Conservation (phyloP, 441 rosid genomes). For the Populus hybrid region DNA sequence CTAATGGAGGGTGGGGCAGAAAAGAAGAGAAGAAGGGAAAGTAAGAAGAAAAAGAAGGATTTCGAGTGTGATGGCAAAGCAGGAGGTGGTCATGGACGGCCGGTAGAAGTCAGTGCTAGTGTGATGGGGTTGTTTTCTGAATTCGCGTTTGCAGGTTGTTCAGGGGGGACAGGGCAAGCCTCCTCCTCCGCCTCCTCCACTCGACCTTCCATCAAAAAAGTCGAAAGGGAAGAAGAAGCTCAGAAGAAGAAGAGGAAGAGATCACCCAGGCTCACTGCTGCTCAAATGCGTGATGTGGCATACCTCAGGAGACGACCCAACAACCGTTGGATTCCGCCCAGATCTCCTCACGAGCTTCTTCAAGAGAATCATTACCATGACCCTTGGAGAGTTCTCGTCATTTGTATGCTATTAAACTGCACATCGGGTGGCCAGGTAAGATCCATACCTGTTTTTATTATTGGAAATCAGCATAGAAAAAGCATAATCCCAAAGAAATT, state of each 20-base stretch:
- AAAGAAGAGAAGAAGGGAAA: not conserved
- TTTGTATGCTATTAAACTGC: conserved; percentile 68
- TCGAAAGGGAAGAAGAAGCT: not conserved
- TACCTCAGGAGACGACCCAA: not conserved
- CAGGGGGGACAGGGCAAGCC: not conserved
- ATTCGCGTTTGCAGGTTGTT: not conserved
- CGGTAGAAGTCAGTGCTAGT: not conserved
- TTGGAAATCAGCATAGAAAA: not conserved
- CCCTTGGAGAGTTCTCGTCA: conserved; percentile 71
- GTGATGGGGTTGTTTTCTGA: not conserved
- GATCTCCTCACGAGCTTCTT: conserved; percentile 25
- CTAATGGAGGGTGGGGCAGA: not conserved
- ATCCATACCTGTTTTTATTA: not conserved
- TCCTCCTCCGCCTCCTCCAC: not conserved
- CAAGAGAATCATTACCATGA: conserved; percentile 62
- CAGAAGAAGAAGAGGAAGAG: not conserved
- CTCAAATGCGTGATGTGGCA: conserved; percentile 2
- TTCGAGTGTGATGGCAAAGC: not conserved
- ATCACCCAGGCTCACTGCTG: not conserved
- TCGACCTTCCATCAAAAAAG: not conserved
- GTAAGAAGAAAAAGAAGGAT: not conserved
- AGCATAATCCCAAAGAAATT: not conserved
- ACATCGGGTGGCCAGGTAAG: conserved; percentile 57
- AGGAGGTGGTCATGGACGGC: not conserved
- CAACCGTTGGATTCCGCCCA: not conserved